Evolutionary conservation across 1,284 basidiomycete species (phyloP).

Genomic region (Tylopilus orsonianus): DNA sequence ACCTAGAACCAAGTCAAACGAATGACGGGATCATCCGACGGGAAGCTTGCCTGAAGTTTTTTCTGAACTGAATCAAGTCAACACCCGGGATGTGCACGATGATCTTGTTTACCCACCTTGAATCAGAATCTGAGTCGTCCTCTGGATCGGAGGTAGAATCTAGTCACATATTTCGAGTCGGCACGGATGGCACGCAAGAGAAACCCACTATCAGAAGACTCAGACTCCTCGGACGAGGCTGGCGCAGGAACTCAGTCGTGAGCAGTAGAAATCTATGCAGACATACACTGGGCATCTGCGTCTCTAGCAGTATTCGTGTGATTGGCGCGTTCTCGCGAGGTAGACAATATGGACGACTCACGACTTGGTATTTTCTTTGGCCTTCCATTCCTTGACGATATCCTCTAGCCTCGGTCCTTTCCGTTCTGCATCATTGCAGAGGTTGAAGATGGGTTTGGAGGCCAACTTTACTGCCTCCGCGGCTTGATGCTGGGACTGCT

Average conservation of each 20-base stretch:
- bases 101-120: conserved; percentile 19
- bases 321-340: conserved; percentile 1
- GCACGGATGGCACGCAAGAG: not conserved
- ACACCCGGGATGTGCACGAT: conserved; percentile 14
- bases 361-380: conserved; percentile 28
- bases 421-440: conserved; percentile 50
- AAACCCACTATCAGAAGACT: conserved; percentile 27
- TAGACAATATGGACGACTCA: conserved; percentile 14
- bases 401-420: conserved; percentile 58
- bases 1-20: conserved; percentile 12
- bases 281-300: conserved; percentile 35
- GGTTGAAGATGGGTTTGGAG: conserved; percentile 54
- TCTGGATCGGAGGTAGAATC: conserved; percentile 36
- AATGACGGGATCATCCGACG: not conserved
- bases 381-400: conserved; percentile 63
- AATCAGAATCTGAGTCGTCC: conserved; percentile 27
- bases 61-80: conserved; percentile 25
- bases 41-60: conserved; percentile 30
- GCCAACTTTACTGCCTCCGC: conserved; percentile 67
- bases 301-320: conserved; percentile 19
- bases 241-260: conserved; percentile 14
- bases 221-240: conserved; percentile 26
- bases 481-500: conserved; percentile 61
- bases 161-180: conserved; percentile 4
- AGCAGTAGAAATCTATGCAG: conserved; percentile 1